These are phyloP conservation scores for Silene conica DNA, from an alignment of 148 eudicot genomes.

Conservation along the genomic window DNA sequence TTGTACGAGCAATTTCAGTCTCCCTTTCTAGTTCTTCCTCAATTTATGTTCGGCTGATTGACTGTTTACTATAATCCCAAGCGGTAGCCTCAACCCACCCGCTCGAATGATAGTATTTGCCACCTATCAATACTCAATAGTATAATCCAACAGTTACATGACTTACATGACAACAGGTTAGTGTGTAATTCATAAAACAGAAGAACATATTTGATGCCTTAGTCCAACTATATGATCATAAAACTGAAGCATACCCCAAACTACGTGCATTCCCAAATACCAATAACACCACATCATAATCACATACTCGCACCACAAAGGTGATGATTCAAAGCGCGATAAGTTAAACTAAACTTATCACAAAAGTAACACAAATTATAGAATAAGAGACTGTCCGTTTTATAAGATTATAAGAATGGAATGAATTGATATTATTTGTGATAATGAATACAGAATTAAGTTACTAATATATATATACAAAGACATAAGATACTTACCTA, in stretches of 20 bases:
- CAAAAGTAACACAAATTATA: neutral
- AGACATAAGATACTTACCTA: too few species aligned
- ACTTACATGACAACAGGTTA: neutral
- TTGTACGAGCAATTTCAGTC: neutral
- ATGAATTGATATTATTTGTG: too few species aligned
- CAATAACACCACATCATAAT: too few species aligned
- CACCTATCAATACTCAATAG: neutral
- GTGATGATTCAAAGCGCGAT: neutral
- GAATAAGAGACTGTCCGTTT: too few species aligned
- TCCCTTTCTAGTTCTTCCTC: neutral
- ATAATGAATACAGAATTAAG: too few species aligned
- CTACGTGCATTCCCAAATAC: neutral
- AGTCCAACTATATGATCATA: neutral
- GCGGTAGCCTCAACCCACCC: neutral
- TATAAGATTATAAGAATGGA: too few species aligned
- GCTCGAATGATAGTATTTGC: neutral
- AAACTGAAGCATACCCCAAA: slow-evolving; percentile 1
- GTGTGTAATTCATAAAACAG: neutral
- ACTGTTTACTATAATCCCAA: neutral
- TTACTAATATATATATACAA: too few species aligned
- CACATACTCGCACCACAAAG: too few species aligned
- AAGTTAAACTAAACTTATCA: neutral
- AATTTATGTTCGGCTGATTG: neutral
- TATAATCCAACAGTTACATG: neutral
- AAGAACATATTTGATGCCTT: neutral